These are phyloP conservation scores for Rutstroemia sp. DNA, from an alignment of 2,329 filamentous ascomycete genomes.

Conservation along the genomic window DNA sequence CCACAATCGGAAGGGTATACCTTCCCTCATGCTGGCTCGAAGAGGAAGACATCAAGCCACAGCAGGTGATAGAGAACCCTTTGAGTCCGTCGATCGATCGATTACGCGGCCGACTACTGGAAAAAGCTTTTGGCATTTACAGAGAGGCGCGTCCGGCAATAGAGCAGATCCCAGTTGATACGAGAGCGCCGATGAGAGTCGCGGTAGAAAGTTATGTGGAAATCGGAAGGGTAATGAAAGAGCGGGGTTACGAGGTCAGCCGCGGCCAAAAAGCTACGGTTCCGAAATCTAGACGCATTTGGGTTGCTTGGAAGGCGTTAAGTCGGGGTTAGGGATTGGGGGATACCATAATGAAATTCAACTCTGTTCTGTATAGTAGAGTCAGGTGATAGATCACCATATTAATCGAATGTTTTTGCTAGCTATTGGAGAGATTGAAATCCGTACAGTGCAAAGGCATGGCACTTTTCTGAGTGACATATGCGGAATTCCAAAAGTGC, in stretches of 20 bases:
- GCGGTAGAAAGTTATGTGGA: constrained; percentile 72
- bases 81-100: constrained; percentile 38
- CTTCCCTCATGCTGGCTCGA: constrained; percentile 58
- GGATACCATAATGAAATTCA: neutral
- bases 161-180: constrained; percentile 51
- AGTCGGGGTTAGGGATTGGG: constrained; percentile 14
- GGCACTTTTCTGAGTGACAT: too few species aligned
- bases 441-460: too few species aligned
- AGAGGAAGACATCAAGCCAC: constrained; percentile 45
- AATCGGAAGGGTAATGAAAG: constrained; percentile 55
- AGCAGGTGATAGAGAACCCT: constrained; percentile 46
- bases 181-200: constrained; percentile 56
- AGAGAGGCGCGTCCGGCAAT: constrained; percentile 47
- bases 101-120: constrained; percentile 47
- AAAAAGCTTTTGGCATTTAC: constrained; percentile 55
- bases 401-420: too few species aligned
- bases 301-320: constrained; percentile 52
- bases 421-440: too few species aligned
- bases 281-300: constrained; percentile 39
- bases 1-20: constrained; percentile 59
- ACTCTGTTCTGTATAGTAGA: too few species aligned
- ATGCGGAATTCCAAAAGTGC: too few species aligned
- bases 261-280: constrained; percentile 36
- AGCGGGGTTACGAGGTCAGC: constrained; percentile 35
- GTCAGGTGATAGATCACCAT: too few species aligned